Base-by-base conservation (phyloP, 352 stramenopile species). In the Phytophthora agathidicida region DNA sequence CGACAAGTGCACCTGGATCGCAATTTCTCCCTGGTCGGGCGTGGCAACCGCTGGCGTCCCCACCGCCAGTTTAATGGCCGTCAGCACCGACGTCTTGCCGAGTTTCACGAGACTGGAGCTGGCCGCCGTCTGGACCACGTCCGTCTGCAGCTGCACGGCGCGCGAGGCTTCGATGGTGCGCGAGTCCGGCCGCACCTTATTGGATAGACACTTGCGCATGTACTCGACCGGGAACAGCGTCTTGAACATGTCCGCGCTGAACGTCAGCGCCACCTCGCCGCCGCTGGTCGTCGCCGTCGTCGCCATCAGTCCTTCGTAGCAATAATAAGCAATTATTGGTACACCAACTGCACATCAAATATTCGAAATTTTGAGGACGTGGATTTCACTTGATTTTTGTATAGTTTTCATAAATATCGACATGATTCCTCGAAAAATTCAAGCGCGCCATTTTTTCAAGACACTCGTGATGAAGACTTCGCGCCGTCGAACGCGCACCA, bases 191-290 rank as follows among this genome's bases (percentile, higher is more conserved):
- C 85, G 83, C 32, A 92, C 78, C 19, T 73, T 60, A 33, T 58
- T 90, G 2, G 68, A 56, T 19, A 94, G 57, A 43, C 85, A 94
- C 45, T 74, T 83, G 17, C 55, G 58, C 59, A 86, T 68, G 56
- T 91, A 94, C 51, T 88, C 83, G 14, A 60, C 59, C n/a, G 83
- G 79, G 52, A 93, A 93, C 11, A 94, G 65, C 61, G 85, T 90
- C 45, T 71, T 70, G 63, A 88, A 94, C 62, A 91, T 77, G 48
- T 87, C 80, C 1, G 85, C 65, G 24, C 63, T 69, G 66, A 91
- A 90, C 55, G 73, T 74, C 20, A 89, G 67, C 71, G 63, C 47
- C 50, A 57, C 54, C 9, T 63, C 67, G 31, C 65, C 56, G 16
- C 35, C 57, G 20, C n/a, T n/a, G n/a, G n/a, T 32, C 26, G 33